Evolutionary conservation across 2,329 filamentous ascomycete species (phyloP), one percentile per base, ranked within the genome.

Genomic region (Aureobasidium sp.): DNA sequence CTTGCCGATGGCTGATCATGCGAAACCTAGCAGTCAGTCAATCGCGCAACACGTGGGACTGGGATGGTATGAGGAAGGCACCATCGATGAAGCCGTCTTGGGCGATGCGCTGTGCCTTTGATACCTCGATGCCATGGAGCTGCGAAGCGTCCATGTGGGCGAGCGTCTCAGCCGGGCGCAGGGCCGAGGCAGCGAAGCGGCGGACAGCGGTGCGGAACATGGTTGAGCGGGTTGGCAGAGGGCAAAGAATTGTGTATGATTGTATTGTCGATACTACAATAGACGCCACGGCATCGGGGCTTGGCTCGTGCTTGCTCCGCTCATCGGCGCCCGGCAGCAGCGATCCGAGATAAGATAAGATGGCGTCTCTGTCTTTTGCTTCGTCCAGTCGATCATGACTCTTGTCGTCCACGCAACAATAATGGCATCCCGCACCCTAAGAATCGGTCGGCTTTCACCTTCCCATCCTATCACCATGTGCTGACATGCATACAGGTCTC

Each of bases 1-100:
- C 71, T 97, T 97, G 59, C 93, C 93, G 73, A 98, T 97, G 53
- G 93, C 93, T 95, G 60, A 42, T 34, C 34, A 30, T 29, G 47
- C n/a, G 4, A 16, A 37, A 12, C 6, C 47, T 41, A n/a, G 40
- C 27, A 39, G 57, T 61, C 53, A 59, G 39, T 41, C 24, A 37
- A 42, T 48, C 21, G 39, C 38, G 38, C 40, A 54, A 14, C 16
- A 29, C 38, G 17, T 21, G 21, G 7, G 27, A 37, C 34, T 35
- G 16, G 11, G n/a, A n/a, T n/a, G n/a, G n/a, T n/a, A n/a, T n/a
- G n/a, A 30, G 39, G 41, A 34, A 57, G 72, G 57, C 79, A 93
- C 89, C 90, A 75, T 87, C 89, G 52, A 88, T 83, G 61, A 96
- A 78, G 41, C 74, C 74, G 61, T 88, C 85, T 66, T 85, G 80